These are phyloP conservation scores for Pseudogymnoascus sp. DNA, from an alignment of 2,329 filamentous ascomycete species.

Conservation along the genomic window DNA sequence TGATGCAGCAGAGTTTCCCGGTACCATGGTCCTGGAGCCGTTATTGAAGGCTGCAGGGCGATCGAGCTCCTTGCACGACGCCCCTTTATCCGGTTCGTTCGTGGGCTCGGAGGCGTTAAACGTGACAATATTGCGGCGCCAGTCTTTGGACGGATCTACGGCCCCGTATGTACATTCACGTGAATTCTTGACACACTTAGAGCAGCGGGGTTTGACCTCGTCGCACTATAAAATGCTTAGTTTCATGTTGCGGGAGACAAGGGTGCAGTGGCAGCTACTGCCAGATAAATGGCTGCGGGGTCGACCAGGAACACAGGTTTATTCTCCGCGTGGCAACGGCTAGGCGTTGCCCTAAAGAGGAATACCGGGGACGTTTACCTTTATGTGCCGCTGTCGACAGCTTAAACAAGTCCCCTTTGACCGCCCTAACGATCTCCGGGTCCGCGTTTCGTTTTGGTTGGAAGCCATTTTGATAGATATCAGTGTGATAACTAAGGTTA, in stretches of 20 bases:
- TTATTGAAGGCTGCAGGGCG: background rate
- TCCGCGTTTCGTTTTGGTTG: background rate
- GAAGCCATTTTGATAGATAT: background rate
- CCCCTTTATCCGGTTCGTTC: background rate
- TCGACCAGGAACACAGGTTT: background rate
- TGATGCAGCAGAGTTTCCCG: background rate
- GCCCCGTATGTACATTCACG: background rate
- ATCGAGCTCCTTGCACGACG: background rate
- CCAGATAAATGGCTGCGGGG: background rate
- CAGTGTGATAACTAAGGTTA: background rate
- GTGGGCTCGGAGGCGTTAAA: background rate
- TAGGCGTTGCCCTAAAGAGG: background rate
- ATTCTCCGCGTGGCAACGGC: background rate
- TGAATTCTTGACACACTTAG: background rate
- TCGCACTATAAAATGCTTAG: conserved; percentile 5
- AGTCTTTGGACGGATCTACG: background rate
- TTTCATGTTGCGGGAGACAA: background rate
- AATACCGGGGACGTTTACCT: background rate
- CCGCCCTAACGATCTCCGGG: background rate
- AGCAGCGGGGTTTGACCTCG: background rate
- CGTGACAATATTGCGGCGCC: background rate
- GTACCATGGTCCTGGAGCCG: background rate
- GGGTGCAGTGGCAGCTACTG: background rate
- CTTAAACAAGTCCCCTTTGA: background rate
- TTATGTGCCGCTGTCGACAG: conserved; percentile 1